These are phyloP conservation scores for Fusarium neocosmosporiellum DNA, from an alignment of 2,329 filamentous ascomycete species.

Conservation along the genomic window DNA sequence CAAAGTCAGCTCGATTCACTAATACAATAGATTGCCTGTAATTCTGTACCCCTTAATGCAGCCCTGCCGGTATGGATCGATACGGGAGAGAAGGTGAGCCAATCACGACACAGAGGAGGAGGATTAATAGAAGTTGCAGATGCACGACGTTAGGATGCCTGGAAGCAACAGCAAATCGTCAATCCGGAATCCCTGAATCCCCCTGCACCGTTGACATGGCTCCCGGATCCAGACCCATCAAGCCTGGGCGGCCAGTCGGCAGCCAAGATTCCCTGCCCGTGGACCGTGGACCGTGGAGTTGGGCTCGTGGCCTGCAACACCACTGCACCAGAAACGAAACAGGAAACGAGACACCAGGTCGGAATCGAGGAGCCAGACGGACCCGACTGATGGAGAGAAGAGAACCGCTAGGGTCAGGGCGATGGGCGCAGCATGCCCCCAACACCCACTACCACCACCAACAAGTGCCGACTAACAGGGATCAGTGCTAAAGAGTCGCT, in stretches of 20 bases:
- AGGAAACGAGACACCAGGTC: constrained; percentile 22
- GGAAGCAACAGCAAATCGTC: neutral
- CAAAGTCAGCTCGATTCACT: constrained; percentile 1
- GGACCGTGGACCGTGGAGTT: constrained; percentile 17
- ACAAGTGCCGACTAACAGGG: constrained; percentile 40
- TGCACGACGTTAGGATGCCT: neutral
- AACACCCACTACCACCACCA: constrained; percentile 23
- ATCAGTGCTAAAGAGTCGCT: constrained; percentile 24
- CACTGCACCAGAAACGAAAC: constrained; percentile 28
- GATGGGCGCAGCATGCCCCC: constrained; percentile 35
- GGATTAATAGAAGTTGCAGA: neutral
- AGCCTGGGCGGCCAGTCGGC: constrained; percentile 7
- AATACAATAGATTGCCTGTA: neutral
- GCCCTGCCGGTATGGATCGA: neutral
- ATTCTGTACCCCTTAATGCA: neutral
- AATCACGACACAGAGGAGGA: neutral
- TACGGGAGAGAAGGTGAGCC: neutral
- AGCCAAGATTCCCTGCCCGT: neutral
- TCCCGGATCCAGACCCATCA: constrained; percentile 9
- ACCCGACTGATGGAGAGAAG: constrained; percentile 2
- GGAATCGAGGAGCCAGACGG: constrained; percentile 11
- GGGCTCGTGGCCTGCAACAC: constrained; percentile 13
- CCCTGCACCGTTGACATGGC: constrained; percentile 7
- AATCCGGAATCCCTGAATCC: neutral
- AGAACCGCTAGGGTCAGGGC: constrained; percentile 30